These are phyloP conservation scores for Huntiella abstrusa DNA, from an alignment of 2,329 filamentous ascomycete genomes.

Conservation along the genomic window DNA sequence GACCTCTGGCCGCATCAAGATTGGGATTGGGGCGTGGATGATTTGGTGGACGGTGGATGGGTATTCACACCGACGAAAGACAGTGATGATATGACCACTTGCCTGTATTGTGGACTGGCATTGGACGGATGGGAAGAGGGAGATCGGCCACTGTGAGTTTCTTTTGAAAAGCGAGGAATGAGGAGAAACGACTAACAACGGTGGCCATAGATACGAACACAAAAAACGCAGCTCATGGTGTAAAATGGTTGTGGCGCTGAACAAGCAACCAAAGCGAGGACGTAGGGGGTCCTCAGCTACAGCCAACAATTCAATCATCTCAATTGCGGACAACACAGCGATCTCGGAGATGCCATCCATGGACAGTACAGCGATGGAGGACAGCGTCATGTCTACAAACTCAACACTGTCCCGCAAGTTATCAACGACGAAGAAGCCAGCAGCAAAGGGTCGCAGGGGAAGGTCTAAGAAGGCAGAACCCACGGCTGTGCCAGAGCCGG, in stretches of 20 bases:
- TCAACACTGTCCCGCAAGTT: conserved; percentile 24
- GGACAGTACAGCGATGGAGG: conserved; percentile 29
- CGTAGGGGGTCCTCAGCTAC: conserved; percentile 28
- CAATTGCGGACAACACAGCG: conserved; percentile 36
- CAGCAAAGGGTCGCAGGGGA: conserved; percentile 22
- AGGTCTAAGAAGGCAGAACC: conserved; percentile 28
- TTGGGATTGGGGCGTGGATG: conserved; percentile 77
- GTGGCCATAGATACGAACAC: conserved; percentile 54
- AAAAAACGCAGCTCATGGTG: conserved; percentile 60
- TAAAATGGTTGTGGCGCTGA: conserved; percentile 58
- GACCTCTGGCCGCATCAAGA: conserved; percentile 80
- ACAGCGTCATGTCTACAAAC: conserved; percentile 39
- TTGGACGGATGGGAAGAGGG: conserved; percentile 89
- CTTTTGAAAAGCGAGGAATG: background rate
- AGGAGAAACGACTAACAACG: conserved; percentile 14
- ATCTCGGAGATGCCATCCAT: conserved; percentile 24
- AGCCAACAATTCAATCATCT: conserved; percentile 53
- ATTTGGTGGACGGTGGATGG: conserved; percentile 88
- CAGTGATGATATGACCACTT: conserved; percentile 76
- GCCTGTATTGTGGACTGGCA: conserved; percentile 73
- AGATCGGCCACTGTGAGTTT: conserved; percentile 65
- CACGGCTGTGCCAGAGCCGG: conserved; percentile 23
- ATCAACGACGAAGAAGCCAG: conserved; percentile 32
- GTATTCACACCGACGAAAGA: conserved; percentile 73
- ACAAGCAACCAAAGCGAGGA: conserved; percentile 35